A percentile compares a stretch with the other conserved stretches of the same genome.
These are phyloP conservation scores for Apiotrichum veenhuisii DNA, from an alignment of 1,284 basidiomycete genomes.

Conservation along the genomic window DNA sequence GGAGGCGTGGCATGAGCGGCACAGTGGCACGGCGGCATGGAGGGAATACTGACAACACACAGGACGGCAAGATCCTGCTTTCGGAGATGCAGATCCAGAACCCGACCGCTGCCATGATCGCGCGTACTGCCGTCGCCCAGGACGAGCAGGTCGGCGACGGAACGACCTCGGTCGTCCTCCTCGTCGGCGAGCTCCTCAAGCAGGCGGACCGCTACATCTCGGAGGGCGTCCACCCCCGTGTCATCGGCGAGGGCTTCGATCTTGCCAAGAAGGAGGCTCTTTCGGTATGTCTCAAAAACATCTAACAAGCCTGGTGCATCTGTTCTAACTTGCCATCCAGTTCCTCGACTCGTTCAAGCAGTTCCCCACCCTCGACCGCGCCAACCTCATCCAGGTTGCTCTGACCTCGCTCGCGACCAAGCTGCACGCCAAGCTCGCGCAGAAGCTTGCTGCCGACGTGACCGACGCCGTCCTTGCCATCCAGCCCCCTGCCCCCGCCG, in stretches of 20 bases:
- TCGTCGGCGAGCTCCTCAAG: conserved; percentile 95
- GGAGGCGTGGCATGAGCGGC: background rate
- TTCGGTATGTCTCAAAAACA: conserved; percentile 28
- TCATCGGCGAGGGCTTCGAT: conserved; percentile 94
- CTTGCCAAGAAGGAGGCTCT: conserved; percentile 93
- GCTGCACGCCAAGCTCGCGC: conserved; percentile 75
- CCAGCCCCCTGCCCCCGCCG: conserved; percentile 62
- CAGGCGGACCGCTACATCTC: conserved; percentile 97
- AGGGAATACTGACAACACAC: background rate
- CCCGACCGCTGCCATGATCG: conserved; percentile 99
- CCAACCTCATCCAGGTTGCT: conserved; percentile 87
- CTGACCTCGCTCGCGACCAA: conserved; percentile 95
- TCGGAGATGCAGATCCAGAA: conserved; percentile 99
- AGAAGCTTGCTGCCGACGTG: conserved; percentile 83
- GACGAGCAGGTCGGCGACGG: conserved; percentile 99
- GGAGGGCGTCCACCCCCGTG: conserved; percentile 96
- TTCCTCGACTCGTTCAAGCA: conserved; percentile 88
- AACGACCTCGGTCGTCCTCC: conserved; percentile 92
- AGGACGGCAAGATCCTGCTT: conserved; percentile 93
- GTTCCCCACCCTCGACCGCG: conserved; percentile 69
- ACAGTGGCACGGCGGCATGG: too few species aligned
- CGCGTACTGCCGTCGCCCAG: conserved; percentile 94
- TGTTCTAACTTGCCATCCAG: conserved; percentile 28
- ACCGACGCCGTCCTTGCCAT: conserved; percentile 95
- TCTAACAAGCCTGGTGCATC: background rate